phyloP scores from a whole-genome alignment of 2,329 filamentous ascomycete genomes.

The Dothideomycetes sp. region DNA sequence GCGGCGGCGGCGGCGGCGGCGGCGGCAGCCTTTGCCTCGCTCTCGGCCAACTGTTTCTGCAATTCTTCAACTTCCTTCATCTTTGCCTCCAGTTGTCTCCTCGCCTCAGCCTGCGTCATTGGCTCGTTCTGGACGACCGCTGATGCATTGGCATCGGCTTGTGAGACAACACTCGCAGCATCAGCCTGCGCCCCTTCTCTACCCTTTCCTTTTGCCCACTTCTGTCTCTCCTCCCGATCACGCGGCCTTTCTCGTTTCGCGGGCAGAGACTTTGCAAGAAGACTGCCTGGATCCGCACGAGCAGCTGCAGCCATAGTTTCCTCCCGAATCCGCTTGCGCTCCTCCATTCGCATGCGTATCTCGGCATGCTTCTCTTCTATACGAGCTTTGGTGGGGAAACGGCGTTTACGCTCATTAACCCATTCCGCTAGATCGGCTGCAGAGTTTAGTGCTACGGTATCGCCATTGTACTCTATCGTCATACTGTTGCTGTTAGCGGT shows the following conservation, averaged over 20 bases:
- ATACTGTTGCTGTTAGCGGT: no score
- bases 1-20: background rate
- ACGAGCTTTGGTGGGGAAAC: slow-evolving; percentile 69
- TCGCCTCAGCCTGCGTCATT: slow-evolving; percentile 4
- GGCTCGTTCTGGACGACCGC: background rate
- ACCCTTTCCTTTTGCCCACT: background rate
- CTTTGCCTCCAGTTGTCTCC: slow-evolving; percentile 10
- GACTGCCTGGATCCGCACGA: background rate
- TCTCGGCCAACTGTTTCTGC: slow-evolving; percentile 18
- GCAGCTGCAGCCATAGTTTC: slow-evolving; percentile 12
- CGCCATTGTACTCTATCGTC: slow-evolving; percentile 46
- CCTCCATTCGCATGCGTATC: slow-evolving; percentile 10
- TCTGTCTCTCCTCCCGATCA: background rate
- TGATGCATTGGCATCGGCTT: background rate
- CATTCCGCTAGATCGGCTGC: slow-evolving; percentile 64
- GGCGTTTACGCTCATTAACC: slow-evolving; percentile 67
- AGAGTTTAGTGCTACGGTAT: slow-evolving; percentile 41
- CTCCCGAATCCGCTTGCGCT: slow-evolving; percentile 18
- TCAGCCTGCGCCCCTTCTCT: background rate
- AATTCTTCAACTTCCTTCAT: slow-evolving; percentile 20
- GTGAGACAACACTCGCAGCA: background rate
- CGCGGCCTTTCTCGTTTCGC: background rate
- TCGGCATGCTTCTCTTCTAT: slow-evolving; percentile 42
- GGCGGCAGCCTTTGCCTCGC: slow-evolving; percentile 9
- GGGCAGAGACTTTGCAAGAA: background rate